Percentiles rank a stretch among this genome's conserved stretches.
These are phyloP conservation scores for peach (Prunus persica) DNA, from an alignment of 306 rosid species.

Conservation along the genomic window DNA sequence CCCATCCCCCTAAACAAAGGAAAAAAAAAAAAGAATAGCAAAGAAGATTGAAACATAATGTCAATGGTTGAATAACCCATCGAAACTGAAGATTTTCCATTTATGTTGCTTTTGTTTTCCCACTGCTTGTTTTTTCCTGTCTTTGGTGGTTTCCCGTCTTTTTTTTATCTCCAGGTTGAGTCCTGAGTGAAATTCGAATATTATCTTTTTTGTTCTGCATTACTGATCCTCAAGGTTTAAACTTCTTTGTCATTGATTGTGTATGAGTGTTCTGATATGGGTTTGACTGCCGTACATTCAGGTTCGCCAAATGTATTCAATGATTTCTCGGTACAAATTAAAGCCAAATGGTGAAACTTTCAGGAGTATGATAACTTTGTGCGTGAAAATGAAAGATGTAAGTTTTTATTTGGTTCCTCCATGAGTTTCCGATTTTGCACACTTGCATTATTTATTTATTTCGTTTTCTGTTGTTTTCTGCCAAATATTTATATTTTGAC, in stretches of 20 bases:
- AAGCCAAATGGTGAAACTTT: constrained; percentile 55
- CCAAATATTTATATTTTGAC: constrained; percentile 9
- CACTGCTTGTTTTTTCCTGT: neutral
- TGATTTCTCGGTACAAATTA: constrained; percentile 43
- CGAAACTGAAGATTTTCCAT: neutral
- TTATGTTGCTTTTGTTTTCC: neutral
- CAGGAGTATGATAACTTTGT: constrained; percentile 59
- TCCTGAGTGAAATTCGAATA: neutral
- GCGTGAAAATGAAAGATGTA: constrained; percentile 72
- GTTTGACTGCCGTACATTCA: constrained; percentile 19
- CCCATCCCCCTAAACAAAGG: neutral
- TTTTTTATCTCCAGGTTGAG: neutral
- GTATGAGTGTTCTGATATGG: constrained; percentile 14
- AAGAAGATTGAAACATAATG: neutral
- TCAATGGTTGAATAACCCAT: neutral
- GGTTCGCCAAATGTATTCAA: constrained; percentile 64
- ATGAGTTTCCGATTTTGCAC: neutral
- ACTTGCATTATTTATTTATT: constrained; percentile 17
- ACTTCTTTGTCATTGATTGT: neutral
- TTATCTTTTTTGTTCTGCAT: neutral
- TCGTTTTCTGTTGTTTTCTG: constrained; percentile 8
- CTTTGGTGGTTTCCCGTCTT: neutral
- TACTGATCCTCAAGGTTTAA: neutral
- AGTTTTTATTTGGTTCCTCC: constrained; percentile 22
- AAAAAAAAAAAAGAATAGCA: neutral